Evolutionary conservation across 2,329 filamentous ascomycete genomes (phyloP).

Genomic region (Colletotrichum agaves): DNA sequence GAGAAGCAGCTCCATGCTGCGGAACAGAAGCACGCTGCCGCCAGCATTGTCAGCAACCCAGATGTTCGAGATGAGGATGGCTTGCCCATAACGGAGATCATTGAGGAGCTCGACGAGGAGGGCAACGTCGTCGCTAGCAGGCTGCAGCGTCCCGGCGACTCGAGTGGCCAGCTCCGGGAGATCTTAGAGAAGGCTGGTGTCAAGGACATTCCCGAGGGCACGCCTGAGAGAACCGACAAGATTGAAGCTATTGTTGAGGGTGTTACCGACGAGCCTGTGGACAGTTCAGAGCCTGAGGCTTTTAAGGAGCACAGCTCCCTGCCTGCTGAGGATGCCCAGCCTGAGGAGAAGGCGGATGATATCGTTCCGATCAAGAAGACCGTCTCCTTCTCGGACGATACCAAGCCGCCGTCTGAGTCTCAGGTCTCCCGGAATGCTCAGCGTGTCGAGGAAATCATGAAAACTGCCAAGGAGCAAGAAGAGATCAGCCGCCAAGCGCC

Average conservation of each 20-base stretch:
- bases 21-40: slow-evolving; percentile 75
- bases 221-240: slow-evolving; percentile 12
- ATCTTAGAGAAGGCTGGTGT: slow-evolving; percentile 82
- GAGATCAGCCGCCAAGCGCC: slow-evolving; percentile 56
- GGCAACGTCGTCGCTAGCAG: slow-evolving; percentile 81
- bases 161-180: slow-evolving; percentile 75
- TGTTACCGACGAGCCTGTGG: slow-evolving; percentile 26
- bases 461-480: slow-evolving; percentile 65
- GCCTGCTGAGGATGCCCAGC: background rate
- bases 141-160: slow-evolving; percentile 73
- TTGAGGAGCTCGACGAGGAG: slow-evolving; percentile 91
- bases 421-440: slow-evolving; percentile 54
- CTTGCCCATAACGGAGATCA: slow-evolving; percentile 87
- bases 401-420: slow-evolving; percentile 58
- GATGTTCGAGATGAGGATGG: slow-evolving; percentile 74
- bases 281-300: background rate
- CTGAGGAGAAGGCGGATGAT: slow-evolving; percentile 10
- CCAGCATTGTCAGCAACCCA: slow-evolving; percentile 68
- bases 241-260: slow-evolving; percentile 33
- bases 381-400: slow-evolving; percentile 72
- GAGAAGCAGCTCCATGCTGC: slow-evolving; percentile 76
- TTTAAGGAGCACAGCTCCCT: background rate
- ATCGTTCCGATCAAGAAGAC: slow-evolving; percentile 58
- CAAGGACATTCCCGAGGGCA: slow-evolving; percentile 53
- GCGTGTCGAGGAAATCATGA: slow-evolving; percentile 67